Conservation (phyloP, 495 filamentous ascomycete genomes). For the Neurospora africana region DNA sequence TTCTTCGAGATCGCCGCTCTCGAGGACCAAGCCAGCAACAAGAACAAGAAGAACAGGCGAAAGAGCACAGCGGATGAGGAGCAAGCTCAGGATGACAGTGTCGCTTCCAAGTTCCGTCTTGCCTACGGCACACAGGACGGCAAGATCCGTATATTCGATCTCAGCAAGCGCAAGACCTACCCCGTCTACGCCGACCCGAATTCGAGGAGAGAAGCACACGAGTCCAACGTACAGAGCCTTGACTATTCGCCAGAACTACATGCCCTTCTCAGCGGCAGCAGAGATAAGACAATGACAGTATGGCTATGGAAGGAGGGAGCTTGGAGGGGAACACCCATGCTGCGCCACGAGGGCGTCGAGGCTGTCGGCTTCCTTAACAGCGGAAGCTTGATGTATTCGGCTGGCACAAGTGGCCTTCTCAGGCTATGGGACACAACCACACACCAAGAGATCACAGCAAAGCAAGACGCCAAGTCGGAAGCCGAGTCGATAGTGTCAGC, state of each 20-base stretch:
- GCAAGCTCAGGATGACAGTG: conserved; percentile 29
- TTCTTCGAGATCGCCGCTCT: conserved; percentile 69
- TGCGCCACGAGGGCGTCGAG: conserved; percentile 78
- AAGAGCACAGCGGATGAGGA: conserved; percentile 35
- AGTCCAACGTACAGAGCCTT: conserved; percentile 78
- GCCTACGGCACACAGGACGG: conserved; percentile 91
- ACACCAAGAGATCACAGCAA: conserved; percentile 67
- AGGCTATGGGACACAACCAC: conserved; percentile 71
- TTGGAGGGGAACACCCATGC: conserved; percentile 79
- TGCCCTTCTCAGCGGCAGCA: conserved; percentile 71
- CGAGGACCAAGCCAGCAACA: conserved; percentile 15
- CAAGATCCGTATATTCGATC: conserved; percentile 81
- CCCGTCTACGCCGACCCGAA: conserved; percentile 46
- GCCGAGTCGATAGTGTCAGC: conserved; percentile 67
- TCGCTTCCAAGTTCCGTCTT: conserved; percentile 55
- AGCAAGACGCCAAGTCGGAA: conserved; percentile 56
- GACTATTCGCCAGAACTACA: conserved; percentile 68
- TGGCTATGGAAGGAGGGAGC: conserved; percentile 84
- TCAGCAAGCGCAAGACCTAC: conserved; percentile 68
- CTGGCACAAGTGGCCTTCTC: conserved; percentile 72
- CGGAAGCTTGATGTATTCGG: conserved; percentile 64
- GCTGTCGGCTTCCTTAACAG: conserved; percentile 65
- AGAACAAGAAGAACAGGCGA: conserved; percentile 33
- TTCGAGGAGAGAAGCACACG: conserved; percentile 59
- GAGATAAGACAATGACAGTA: conserved; percentile 87